These are phyloP conservation scores for Diaporthe sp. DNA, from an alignment of 2,329 filamentous ascomycete genomes.

Conservation along the genomic window DNA sequence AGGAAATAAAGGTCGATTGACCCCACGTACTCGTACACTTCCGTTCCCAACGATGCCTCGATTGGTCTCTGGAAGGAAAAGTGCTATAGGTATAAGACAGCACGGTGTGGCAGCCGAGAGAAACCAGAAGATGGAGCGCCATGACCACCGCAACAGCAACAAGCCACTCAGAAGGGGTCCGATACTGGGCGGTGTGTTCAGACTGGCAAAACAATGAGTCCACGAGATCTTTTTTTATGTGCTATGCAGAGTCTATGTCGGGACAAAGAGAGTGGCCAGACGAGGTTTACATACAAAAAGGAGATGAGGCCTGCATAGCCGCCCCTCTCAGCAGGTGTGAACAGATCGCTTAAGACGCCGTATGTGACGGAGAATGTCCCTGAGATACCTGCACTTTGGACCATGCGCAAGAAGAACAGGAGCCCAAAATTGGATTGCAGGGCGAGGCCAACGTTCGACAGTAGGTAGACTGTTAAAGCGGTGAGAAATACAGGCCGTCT, in stretches of 20 bases:
- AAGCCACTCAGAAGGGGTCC: conserved; percentile 27
- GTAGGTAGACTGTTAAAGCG: conserved; percentile 40
- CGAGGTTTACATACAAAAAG: not conserved
- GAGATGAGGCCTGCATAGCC: conserved; percentile 41
- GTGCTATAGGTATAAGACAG: conserved; percentile 17
- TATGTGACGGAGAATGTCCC: conserved; percentile 42
- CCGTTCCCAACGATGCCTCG: conserved; percentile 2
- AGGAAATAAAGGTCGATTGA: conserved; percentile 2
- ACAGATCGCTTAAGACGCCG: conserved; percentile 44
- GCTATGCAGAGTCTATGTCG: not conserved
- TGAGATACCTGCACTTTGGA: conserved; percentile 43
- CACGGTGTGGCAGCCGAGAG: conserved; percentile 26
- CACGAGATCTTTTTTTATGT: rapidly evolving
- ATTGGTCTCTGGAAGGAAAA: conserved; percentile 21
- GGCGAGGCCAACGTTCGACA: conserved; percentile 42
- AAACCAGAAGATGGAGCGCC: conserved; percentile 34
- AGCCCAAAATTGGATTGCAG: conserved; percentile 35
- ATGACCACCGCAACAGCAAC: conserved; percentile 26
- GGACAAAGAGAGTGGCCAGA: not conserved
- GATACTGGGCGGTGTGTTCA: conserved; percentile 32
- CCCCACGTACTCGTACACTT: not conserved
- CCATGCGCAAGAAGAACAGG: conserved; percentile 41
- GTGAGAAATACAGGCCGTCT: conserved; percentile 36
- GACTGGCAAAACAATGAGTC: not conserved
- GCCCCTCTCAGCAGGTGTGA: conserved; percentile 44